Evolutionary conservation across 2,329 filamentous ascomycete genomes (phyloP).

Genomic region (Pleomassaria siparia): DNA sequence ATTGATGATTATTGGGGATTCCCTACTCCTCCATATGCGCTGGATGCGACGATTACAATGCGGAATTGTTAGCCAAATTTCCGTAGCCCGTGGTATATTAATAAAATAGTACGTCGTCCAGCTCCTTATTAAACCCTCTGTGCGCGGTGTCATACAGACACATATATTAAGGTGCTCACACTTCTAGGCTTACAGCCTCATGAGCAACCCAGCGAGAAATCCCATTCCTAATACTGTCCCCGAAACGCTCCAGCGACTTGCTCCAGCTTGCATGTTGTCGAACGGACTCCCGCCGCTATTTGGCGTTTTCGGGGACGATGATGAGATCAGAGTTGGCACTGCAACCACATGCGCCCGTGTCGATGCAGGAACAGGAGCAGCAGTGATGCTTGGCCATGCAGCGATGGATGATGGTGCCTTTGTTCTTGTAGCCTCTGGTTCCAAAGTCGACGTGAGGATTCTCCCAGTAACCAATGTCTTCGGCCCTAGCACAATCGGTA

Average conservation of each 20-base stretch:
- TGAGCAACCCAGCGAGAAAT: constrained; percentile 13
- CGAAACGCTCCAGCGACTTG: constrained; percentile 12
- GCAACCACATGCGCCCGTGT: constrained; percentile 7
- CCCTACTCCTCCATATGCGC: too few relatives aligned
- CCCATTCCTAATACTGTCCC: constrained; percentile 9
- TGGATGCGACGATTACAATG: neutral
- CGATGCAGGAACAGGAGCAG: constrained; percentile 8
- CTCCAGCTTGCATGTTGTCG: constrained; percentile 28
- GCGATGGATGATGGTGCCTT: constrained; percentile 2
- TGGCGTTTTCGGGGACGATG: constrained; percentile 10
- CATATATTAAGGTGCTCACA: neutral
- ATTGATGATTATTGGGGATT: too few relatives aligned
- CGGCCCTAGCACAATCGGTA: constrained; percentile 26
- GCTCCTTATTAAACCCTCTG: neutral
- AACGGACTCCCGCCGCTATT: constrained; percentile 30
- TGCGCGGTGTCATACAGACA: constrained; percentile 8
- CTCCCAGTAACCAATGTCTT: constrained; percentile 22
- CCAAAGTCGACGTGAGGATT: constrained; percentile 21
- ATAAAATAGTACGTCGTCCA: neutral
- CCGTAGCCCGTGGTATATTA: too few relatives aligned
- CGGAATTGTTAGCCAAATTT: too few relatives aligned
- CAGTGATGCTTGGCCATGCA: constrained; percentile 12
- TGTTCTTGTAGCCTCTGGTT: constrained; percentile 9
- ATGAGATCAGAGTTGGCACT: constrained; percentile 9
- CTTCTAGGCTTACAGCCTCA: constrained; percentile 10